Percentiles rank a stretch among this genome's conserved stretches.
These are phyloP conservation scores for Pythium dissimile DNA, from an alignment of 352 stramenopile species.

Conservation along the genomic window DNA sequence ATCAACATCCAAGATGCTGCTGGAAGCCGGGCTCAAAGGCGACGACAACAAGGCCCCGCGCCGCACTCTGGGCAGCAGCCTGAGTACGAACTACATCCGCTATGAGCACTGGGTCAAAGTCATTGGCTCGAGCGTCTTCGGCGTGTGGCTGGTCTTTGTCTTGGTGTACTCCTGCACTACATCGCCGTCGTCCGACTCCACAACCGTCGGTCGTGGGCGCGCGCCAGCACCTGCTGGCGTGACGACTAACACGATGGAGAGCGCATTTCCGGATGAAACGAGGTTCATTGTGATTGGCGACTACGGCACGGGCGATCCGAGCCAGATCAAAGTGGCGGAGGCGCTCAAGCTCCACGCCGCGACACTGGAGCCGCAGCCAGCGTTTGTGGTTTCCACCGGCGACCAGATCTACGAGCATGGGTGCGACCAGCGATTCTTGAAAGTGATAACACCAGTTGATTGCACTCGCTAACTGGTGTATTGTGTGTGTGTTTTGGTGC, in stretches of 20 bases:
- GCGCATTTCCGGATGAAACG: slow-evolving; percentile 51
- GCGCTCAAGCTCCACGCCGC: slow-evolving; percentile 55
- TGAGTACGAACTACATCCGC: slow-evolving; percentile 21
- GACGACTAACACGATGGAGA: slow-evolving; percentile 24
- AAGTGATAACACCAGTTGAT: not conserved
- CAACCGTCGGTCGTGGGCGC: slow-evolving; percentile 5
- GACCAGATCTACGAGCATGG: slow-evolving; percentile 87
- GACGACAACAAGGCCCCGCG: slow-evolving; percentile 45
- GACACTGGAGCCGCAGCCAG: slow-evolving; percentile 49
- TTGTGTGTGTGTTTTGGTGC: too few species aligned
- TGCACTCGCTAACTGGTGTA: not conserved
- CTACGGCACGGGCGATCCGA: slow-evolving; percentile 68
- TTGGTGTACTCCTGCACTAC: slow-evolving; percentile 39
- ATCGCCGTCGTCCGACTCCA: not conserved
- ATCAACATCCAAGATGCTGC: slow-evolving; percentile 31
- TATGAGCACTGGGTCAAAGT: slow-evolving; percentile 68
- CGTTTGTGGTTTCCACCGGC: slow-evolving; percentile 80
- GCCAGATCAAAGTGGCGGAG: slow-evolving; percentile 57
- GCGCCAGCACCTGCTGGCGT: not conserved
- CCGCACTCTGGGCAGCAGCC: slow-evolving; percentile 24
- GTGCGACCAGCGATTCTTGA: too few species aligned
- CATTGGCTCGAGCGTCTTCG: slow-evolving; percentile 46
- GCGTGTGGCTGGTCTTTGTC: slow-evolving; percentile 58
- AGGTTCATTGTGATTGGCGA: slow-evolving; percentile 82
- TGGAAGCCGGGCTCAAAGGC: slow-evolving; percentile 55